Evolutionary conservation across 768 basidiomycete genomes (phyloP), one percentile per base, ranked within the genome.

Genomic region (Cyathus striatus): DNA sequence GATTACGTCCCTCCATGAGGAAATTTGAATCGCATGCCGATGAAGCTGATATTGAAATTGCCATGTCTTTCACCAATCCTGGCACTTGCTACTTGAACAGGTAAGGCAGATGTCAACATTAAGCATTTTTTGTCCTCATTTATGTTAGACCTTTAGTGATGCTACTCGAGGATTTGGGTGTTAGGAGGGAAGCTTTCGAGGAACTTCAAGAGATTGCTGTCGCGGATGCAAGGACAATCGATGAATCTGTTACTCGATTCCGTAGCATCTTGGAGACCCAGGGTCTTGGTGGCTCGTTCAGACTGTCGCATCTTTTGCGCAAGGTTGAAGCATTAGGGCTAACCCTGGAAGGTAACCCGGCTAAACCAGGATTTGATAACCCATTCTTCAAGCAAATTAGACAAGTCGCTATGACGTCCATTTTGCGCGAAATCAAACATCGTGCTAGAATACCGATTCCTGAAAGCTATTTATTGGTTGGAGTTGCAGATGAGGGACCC

Each of bases 401-500:
- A n/a, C 63, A 77, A 26, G 78, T 80, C 24, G 73, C 81, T 0
- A 76, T 78, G 60, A 76, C 74, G 36, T 76, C 79, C 47, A 75
- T 85, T 9, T 61, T 92, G 30, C 73, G 87, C 4, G 78, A 79
- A 32, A 77, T 92, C 53, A 91, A 91, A 51, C 79, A 87, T 50
- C 66, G 71, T 27, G 90, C 90, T 0, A 71, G 87, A 6, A 86
- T 93, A 21, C 78, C 72, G 3, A 73, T 93, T 7, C 81, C 81
- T 0, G 63, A 79, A 1, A 81, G 81, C 46, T 79, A 79, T 45
- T 68, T 81, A 21, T 70, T 93, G 1, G 85, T 90, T 9, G 90
- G 91, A 1, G 75, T 92, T 6, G 84, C 87, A 3, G 90, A 93
- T 51, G 87, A 91, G 60, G 87, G 87, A 0, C 78, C 81, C 0